Conservation (phyloP, 2,329 filamentous ascomycete species). For the Alternaria infectoria region DNA sequence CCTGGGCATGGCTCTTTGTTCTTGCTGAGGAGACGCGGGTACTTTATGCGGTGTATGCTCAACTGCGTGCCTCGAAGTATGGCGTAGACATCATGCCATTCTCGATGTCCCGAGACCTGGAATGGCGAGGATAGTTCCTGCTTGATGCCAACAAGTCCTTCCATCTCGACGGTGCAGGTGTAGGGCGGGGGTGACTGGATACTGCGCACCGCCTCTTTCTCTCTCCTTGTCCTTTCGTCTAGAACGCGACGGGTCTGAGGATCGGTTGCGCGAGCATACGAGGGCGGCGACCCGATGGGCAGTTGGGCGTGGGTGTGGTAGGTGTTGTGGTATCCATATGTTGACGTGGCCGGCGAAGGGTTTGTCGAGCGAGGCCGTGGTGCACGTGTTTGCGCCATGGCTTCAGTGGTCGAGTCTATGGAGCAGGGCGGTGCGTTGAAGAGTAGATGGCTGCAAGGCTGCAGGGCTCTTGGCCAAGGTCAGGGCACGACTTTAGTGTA, state of each 20-base stretch:
- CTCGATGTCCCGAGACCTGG: slow-evolving; percentile 66
- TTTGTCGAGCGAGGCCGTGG: slow-evolving; percentile 25
- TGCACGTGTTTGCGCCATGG: slow-evolving; percentile 13
- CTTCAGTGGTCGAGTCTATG: slow-evolving; percentile 12
- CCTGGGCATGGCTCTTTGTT: slow-evolving; percentile 62
- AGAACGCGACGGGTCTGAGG: slow-evolving; percentile 25
- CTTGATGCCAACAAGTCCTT: slow-evolving; percentile 59
- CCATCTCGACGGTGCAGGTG: slow-evolving; percentile 43
- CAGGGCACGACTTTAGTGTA: not conserved
- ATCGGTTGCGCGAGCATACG: slow-evolving; percentile 39
- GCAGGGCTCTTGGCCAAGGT: not conserved
- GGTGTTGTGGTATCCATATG: slow-evolving; percentile 52
- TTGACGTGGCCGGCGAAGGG: slow-evolving; percentile 29
- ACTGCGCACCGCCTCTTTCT: slow-evolving; percentile 21
- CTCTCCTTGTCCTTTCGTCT: slow-evolving; percentile 27
- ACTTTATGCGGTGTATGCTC: slow-evolving; percentile 68
- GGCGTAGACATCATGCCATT: slow-evolving; percentile 69
- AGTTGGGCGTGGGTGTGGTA: slow-evolving; percentile 49
- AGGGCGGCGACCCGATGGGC: slow-evolving; percentile 36
- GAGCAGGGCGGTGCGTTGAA: not conserved
- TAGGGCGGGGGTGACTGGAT: slow-evolving; percentile 42
- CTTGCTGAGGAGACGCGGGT: slow-evolving; percentile 53
- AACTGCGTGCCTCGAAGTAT: slow-evolving; percentile 72
- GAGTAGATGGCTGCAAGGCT: not conserved
- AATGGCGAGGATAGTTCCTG: slow-evolving; percentile 71